Conservation (phyloP, 176 grass and related monocot species). For the Saccharum spontaneum region DNA sequence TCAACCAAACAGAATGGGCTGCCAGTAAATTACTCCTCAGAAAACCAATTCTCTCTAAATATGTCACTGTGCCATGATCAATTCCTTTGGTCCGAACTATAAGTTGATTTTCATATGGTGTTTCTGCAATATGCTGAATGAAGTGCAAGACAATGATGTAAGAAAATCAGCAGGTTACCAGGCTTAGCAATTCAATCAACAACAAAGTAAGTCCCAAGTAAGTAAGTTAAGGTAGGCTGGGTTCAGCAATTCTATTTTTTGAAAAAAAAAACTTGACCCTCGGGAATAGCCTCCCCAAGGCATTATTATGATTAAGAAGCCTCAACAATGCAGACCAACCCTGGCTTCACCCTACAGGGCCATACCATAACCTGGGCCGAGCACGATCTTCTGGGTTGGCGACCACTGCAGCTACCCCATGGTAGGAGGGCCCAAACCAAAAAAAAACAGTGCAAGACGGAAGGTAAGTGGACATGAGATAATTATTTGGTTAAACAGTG, state of each 20-base stretch:
- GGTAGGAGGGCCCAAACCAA: no score
- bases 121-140: slow-evolving; percentile 89
- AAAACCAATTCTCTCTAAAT: slow-evolving; percentile 91
- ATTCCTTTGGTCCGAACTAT: slow-evolving; percentile 61
- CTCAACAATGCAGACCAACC: not conserved
- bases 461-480: no score
- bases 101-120: slow-evolving; percentile 89
- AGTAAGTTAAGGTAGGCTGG: not conserved
- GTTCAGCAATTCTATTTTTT: not conserved
- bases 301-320: not conserved
- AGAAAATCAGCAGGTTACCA: not conserved
- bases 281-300: not conserved
- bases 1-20: slow-evolving; percentile 92
- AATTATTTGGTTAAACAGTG: no score
- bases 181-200: not conserved
- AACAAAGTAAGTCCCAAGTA: not conserved
- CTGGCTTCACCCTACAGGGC: not conserved
- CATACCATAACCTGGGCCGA: not conserved
- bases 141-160: slow-evolving; percentile 18
- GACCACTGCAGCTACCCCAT: no score
- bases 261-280: not conserved
- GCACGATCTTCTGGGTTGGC: no score
- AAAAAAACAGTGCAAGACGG: no score
- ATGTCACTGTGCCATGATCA: slow-evolving; percentile 91
- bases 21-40: slow-evolving; percentile 81